phyloP scores from a whole-genome alignment of 2,329 filamentous ascomycete genomes.

The Didymella pomorum region DNA sequence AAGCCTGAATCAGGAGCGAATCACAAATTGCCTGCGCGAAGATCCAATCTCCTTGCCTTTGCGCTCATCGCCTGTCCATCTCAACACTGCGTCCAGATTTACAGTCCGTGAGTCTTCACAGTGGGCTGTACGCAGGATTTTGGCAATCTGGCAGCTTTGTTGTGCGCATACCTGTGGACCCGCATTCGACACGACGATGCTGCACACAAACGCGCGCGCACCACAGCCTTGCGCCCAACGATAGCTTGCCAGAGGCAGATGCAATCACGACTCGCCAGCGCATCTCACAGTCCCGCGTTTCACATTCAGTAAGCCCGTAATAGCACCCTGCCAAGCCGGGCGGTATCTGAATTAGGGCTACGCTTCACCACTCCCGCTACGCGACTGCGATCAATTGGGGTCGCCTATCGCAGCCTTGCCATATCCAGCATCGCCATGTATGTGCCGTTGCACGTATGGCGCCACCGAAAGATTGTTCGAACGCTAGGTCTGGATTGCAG shows the following conservation, averaged over 20 bases:
- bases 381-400: conserved; percentile 22
- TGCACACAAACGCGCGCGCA: not conserved
- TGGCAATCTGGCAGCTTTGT: conserved; percentile 1
- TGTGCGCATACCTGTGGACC: not conserved
- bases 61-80: conserved; percentile 5
- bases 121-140: not conserved
- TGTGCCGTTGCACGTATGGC: conserved; percentile 18
- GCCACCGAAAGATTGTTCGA: conserved; percentile 23
- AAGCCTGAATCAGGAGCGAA: conserved; percentile 19
- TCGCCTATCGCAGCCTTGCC: conserved; percentile 21
- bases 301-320: conserved; percentile 8
- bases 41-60: conserved; percentile 15
- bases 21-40: conserved; percentile 3
- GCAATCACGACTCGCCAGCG: conserved; percentile 17
- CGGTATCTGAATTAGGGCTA: conserved; percentile 18
- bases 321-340: conserved; percentile 25
- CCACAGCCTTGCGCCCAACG: not conserved
- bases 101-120: not conserved
- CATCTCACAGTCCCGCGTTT: conserved; percentile 14
- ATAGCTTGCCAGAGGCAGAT: not conserved
- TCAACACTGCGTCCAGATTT: not conserved
- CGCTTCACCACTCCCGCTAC: conserved; percentile 20
- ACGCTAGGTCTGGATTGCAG: conserved; percentile 22
- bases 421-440: conserved; percentile 20
- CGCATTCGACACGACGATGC: not conserved